These are phyloP conservation scores for Rhodotorula sp. DNA, from an alignment of 1,284 basidiomycete genomes.

Conservation along the genomic window DNA sequence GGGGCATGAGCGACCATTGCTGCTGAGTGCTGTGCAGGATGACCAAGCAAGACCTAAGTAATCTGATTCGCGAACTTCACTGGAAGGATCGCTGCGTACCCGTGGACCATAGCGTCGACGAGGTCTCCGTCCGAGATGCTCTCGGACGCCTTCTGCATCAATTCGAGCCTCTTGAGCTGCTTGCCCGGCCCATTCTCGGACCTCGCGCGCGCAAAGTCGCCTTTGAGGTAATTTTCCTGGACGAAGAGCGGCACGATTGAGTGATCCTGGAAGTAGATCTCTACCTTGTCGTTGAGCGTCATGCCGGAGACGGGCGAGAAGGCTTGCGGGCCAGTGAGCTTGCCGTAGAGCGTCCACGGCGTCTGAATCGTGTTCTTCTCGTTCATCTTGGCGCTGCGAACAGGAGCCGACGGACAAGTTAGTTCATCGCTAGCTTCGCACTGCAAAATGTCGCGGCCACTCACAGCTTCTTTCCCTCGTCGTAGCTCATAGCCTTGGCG, in stretches of 20 bases:
- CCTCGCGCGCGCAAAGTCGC: constrained; percentile 63
- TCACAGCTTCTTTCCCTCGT: constrained; percentile 83
- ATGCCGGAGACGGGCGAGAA: constrained; percentile 79
- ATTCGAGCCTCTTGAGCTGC: constrained; percentile 68
- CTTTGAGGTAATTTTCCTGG: constrained; percentile 88
- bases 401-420: not conserved
- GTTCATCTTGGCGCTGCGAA: constrained; percentile 72
- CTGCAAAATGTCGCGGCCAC: constrained; percentile 46
- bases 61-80: not conserved
- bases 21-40: constrained; percentile 68
- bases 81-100: constrained; percentile 55
- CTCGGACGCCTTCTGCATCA: constrained; percentile 69
- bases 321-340: constrained; percentile 82
- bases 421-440: not conserved
- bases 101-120: constrained; percentile 91
- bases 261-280: constrained; percentile 94
- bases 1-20: constrained; percentile 92
- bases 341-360: constrained; percentile 81
- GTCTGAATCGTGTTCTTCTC: constrained; percentile 89
- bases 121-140: constrained; percentile 93
- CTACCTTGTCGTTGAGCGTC: constrained; percentile 86
- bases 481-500: constrained; percentile 72
- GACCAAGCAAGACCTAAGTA: not conserved
- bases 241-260: constrained; percentile 92
- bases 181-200: constrained; percentile 54